These are phyloP conservation scores for Glycine latifolia DNA, from an alignment of 306 rosid genomes.

Conservation along the genomic window DNA sequence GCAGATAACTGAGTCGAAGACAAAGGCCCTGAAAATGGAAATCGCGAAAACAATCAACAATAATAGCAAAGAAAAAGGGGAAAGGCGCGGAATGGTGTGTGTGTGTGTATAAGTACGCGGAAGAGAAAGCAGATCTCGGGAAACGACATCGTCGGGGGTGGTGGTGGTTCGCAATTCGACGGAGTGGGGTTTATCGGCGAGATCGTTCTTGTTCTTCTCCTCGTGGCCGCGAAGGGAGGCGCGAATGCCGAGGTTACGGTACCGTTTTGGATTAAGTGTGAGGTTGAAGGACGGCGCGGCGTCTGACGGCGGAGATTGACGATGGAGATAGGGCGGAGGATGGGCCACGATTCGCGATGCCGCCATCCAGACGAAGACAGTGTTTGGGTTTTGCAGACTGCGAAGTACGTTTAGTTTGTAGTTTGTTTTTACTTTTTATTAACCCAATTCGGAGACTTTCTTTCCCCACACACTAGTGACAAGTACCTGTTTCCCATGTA, in stretches of 20 bases:
- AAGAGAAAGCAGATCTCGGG: constrained; percentile 64
- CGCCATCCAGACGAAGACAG: constrained; percentile 42
- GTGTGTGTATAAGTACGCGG: constrained; percentile 50
- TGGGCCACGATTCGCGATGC: constrained; percentile 54
- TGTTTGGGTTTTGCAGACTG: background rate
- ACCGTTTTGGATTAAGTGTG: constrained; percentile 46
- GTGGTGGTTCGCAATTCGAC: constrained; percentile 46
- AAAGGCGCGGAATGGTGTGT: background rate
- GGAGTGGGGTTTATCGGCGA: constrained; percentile 36
- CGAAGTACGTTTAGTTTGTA: no score
- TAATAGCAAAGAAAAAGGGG: background rate
- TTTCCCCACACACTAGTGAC: no score
- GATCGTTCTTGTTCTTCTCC: no score
- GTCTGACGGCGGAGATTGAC: constrained; percentile 46
- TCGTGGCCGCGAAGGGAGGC: constrained; percentile 37
- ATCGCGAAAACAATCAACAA: constrained; percentile 5
- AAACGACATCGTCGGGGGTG: constrained; percentile 43
- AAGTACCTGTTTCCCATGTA: no score
- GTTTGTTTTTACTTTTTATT: no score
- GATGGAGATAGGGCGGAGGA: constrained; percentile 39
- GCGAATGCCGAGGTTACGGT: constrained; percentile 46
- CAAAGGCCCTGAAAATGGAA: constrained; percentile 70
- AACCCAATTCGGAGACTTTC: no score
- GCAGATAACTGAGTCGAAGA: constrained; percentile 60
- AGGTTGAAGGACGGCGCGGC: constrained; percentile 16